Base-by-base conservation (phyloP, 2,329 filamentous ascomycete species). In the Colletotrichum orchidophilum region DNA sequence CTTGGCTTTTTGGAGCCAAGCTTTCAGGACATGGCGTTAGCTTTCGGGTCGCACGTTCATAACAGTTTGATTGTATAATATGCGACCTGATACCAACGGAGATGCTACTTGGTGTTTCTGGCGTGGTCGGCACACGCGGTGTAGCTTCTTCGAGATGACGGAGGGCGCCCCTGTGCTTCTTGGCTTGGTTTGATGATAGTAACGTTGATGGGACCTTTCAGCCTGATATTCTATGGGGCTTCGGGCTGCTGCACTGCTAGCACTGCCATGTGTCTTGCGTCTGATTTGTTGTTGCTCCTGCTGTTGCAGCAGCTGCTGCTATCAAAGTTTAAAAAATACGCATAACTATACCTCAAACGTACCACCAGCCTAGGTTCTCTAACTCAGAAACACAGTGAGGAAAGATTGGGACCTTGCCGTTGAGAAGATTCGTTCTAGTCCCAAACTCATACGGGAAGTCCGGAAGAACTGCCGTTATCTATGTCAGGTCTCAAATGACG, bases 321-420 rank as follows among this genome's bases (percentile, higher is more conserved):
- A 64, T 64, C 13, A 59, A 69, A 64, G 53, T 64, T 59, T 46
- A 64, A 69, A 69, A 69, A 69, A 69, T 69, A 69, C 15, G 1
- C 53, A 59, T 59, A 59, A 39, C 31, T 69, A 1, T 65, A 69
- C 26, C 18, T 65, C 42, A 64, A 42, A 69, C 66, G 4, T 5
- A 8, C 27, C 39, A 31, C 13, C 29, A n/a, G 52, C 58, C 4
- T 33, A 8, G 5, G 8, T 2, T 29, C 11, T 21, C 15, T 29
- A 27, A 35, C 29, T 39, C 54, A 26, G 53, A 53, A 53, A 29
- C 27, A 27, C 11, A 13, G 9, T 11, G 18, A 31, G 53, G 60
- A 64, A 58, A 69, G 50, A 49, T 6, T 12, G 24, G 7, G 59
- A 21, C 31, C 9, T 35, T 57, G 31, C 31, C 54, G 21, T 12